Evolutionary conservation across 1,284 basidiomycete genomes (phyloP).

Genomic region (Heterobasidion parviporum): DNA sequence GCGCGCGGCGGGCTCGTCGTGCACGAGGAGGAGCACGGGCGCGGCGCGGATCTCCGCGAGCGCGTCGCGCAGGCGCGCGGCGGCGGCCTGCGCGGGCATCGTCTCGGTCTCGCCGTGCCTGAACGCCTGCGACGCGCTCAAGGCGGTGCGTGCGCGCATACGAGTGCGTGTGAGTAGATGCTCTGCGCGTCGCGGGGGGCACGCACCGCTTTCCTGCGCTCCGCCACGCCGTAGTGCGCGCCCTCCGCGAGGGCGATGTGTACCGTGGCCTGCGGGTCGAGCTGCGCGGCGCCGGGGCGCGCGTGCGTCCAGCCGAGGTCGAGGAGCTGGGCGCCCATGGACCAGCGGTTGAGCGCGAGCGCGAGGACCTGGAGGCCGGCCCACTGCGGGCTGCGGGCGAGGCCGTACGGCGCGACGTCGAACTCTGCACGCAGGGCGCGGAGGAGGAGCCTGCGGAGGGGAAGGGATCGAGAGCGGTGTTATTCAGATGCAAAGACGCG

Average conservation of each 20-base stretch:
- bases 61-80: neutral
- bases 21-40: conserved; percentile 20
- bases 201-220: neutral
- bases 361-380: conserved; percentile 16
- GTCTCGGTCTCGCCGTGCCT: conserved; percentile 13
- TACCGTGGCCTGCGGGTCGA: neutral
- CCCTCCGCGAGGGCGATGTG: neutral
- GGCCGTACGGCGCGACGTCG: conserved; percentile 14
- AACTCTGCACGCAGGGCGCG: conserved; percentile 6
- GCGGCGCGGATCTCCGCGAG: conserved; percentile 3
- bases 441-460: too few relatives aligned
- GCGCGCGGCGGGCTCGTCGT: conserved; percentile 14
- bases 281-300: conserved; percentile 2
- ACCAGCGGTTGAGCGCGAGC: conserved; percentile 23
- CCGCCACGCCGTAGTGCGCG: neutral
- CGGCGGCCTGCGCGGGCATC: neutral
- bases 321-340: conserved; percentile 20
- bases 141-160: too few relatives aligned
- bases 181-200: too few relatives aligned
- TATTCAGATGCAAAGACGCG: conserved; percentile 1
- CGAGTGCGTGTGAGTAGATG: too few relatives aligned
- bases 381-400: conserved; percentile 15
- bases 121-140: too few relatives aligned
- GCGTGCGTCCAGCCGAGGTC: conserved; percentile 24
- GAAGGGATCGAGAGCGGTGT: too few relatives aligned